Percentiles rank a stretch among this genome's conserved stretches.
phyloP scores from a whole-genome alignment of 176 grass and related monocot genomes.

The Dactylis glomerata region DNA sequence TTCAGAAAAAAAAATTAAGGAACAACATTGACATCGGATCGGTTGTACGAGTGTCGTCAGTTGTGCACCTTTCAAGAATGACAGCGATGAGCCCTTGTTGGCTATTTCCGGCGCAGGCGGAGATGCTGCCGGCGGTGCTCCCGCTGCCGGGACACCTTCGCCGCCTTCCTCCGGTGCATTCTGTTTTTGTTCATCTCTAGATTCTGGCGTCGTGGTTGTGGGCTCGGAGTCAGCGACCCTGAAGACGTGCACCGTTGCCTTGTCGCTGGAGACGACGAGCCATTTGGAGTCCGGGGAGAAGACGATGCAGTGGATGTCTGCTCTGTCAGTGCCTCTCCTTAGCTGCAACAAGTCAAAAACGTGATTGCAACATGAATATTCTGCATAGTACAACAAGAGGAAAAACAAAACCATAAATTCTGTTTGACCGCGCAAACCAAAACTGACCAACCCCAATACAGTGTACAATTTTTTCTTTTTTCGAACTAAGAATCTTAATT shows the following conservation, averaged over 20 bases:
- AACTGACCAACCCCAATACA: background rate
- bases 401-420: background rate
- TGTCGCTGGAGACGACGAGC: constrained; percentile 71
- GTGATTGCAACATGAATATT: background rate
- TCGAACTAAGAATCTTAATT: no score
- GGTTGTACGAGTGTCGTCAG: background rate
- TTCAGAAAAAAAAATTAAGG: background rate
- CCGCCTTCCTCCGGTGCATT: background rate
- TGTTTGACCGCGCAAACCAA: background rate
- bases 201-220: background rate
- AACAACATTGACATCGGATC: background rate
- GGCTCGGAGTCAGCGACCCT: constrained; percentile 32
- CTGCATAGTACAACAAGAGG: background rate
- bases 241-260: constrained; percentile 81
- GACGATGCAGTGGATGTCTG: constrained; percentile 62
- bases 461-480: no score
- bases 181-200: background rate
- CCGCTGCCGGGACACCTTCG: background rate
- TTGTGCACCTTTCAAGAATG: background rate
- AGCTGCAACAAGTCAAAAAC: constrained; percentile 30
- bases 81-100: background rate
- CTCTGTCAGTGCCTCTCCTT: constrained; percentile 66
- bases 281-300: constrained; percentile 70
- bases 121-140: background rate
- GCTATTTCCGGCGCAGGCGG: background rate